phyloP scores from a whole-genome alignment of 495 filamentous ascomycete genomes.

The Annulohypoxylon nitens region DNA sequence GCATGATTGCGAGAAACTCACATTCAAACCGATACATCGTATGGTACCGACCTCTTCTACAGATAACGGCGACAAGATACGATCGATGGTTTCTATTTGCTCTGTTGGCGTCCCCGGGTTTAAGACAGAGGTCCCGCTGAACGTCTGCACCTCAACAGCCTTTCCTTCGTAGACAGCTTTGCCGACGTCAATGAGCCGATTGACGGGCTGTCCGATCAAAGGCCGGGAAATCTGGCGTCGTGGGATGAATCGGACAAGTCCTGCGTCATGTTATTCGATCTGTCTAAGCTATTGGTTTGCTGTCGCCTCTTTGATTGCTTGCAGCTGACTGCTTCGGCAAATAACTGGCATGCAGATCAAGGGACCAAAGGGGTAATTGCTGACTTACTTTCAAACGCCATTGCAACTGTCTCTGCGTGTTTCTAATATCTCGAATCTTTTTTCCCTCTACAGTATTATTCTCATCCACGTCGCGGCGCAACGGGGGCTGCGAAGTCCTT shows the following conservation, averaged over 20 bases:
- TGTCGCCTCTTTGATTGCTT: not conserved
- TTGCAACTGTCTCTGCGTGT: not conserved
- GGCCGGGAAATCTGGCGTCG: slow-evolving; percentile 64
- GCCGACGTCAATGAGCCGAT: slow-evolving; percentile 66
- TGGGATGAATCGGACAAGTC: slow-evolving; percentile 71
- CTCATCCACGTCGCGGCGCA: not conserved
- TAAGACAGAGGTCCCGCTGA: slow-evolving; percentile 68
- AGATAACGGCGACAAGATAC: slow-evolving; percentile 68
- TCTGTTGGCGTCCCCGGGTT: slow-evolving; percentile 64
- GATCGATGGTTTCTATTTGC: slow-evolving; percentile 63
- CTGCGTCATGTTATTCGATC: slow-evolving; percentile 47
- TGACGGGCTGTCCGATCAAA: slow-evolving; percentile 69
- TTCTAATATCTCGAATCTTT: not conserved
- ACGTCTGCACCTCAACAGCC: slow-evolving; percentile 67
- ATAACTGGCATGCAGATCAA: not conserved
- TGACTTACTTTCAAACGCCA: slow-evolving; percentile 10
- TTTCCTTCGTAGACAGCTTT: slow-evolving; percentile 66
- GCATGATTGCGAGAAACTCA: not conserved
- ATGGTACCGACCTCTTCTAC: slow-evolving; percentile 61
- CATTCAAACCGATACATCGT: slow-evolving; percentile 60
- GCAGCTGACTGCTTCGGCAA: not conserved
- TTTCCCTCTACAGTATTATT: not conserved
- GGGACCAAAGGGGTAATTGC: not conserved
- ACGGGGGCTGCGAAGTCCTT: not conserved
- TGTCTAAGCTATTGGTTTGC: not conserved